Evolutionary conservation across 1,139 yeast species (phyloP), one percentile per base, ranked within the genome.

Genomic region (Kazachstania sp.): DNA sequence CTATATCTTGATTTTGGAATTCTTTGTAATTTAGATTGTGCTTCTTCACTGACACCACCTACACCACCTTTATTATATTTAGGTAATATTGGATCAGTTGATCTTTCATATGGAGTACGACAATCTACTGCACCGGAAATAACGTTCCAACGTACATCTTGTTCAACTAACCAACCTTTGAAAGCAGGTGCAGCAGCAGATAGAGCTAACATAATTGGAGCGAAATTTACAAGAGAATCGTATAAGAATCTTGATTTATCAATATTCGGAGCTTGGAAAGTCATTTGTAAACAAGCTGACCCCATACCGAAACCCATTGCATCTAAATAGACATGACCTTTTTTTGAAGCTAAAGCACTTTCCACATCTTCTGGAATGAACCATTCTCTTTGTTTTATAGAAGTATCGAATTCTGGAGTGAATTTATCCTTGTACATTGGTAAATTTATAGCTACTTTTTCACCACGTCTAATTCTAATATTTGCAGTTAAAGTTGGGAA

Each of bases 251-350:
- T 72, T 3, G 96, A 92, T 59, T 81, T 81, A 49, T 70, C 68
- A 35, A 94, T 72, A 59, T 85, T 76, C 8, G 81, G 76, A 2
- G 95, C 92, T 67, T 94, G 98, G 77, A 87, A 86, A 0, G 99
- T 92, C 51, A 88, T 78, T 67, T 92, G 99, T 53, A 92, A 71
- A 66, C 98, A 94, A 39, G 95, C 86, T 50, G 95, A 79, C 7
- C 99, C 99, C 99, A 92, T 92, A 11, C 99, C 99, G 60, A 92
- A 92, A 0, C 98, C 98, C 99, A 92, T 92, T 0, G 97, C 81
- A 66, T 92, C 99, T 94, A 92, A 80, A 67, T 92, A 92, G 28
- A 92, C 90, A 67, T 82, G 84, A 31, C 94, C 90, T 0, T 86
- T 84, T 54, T 72, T 71, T 1, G 94, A 81, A 4, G 97, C 96